Evolutionary conservation across 495 filamentous ascomycete species (phyloP).

Genomic region (Xylaria intraflava): DNA sequence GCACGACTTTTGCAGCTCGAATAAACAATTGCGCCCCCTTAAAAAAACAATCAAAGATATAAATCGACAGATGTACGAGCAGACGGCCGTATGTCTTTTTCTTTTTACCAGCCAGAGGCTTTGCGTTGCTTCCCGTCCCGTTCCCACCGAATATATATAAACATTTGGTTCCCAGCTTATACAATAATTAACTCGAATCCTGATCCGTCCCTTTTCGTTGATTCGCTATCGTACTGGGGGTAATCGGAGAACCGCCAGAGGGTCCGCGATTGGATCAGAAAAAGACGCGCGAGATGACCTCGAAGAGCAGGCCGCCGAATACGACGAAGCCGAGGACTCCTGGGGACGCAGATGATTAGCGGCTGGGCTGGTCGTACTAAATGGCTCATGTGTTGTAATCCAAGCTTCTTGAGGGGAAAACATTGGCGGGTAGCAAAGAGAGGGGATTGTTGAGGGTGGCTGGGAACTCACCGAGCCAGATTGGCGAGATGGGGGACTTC

Average conservation of each 20-base stretch:
- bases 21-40: neutral
- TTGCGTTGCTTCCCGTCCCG: neutral
- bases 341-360: conserved; percentile 25
- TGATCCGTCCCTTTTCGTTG: neutral
- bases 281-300: conserved; percentile 71
- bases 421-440: neutral
- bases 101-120: neutral
- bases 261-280: conserved; percentile 30
- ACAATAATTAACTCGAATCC: neutral
- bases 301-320: conserved; percentile 78
- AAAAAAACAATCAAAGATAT: neutral
- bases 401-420: neutral
- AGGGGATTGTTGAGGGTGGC: neutral
- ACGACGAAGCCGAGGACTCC: conserved; percentile 74
- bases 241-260: neutral
- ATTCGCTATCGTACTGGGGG: neutral
- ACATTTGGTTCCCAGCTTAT: neutral
- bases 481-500: conserved; percentile 71
- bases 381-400: neutral
- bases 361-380: neutral
- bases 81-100: no score
- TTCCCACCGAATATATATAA: neutral
- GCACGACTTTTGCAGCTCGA: neutral
- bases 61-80: no score
- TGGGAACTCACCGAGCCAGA: conserved; percentile 71